Conservation (phyloP, 2,329 filamentous ascomycete genomes). For the Aspergillus sp. region DNA sequence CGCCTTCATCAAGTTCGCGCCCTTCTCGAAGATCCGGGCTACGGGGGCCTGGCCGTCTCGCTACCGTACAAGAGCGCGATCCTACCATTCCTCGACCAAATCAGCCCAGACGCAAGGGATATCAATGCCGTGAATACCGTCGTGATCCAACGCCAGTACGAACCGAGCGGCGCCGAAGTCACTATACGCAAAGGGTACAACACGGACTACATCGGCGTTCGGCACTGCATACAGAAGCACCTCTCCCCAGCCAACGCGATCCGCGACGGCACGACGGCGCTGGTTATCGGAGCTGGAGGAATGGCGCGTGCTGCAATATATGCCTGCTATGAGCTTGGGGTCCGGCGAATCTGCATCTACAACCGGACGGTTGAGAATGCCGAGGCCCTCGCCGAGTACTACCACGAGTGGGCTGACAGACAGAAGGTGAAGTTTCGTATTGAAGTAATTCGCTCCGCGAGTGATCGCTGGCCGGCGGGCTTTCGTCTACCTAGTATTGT, state of each 20-base stretch:
- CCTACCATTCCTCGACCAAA: neutral
- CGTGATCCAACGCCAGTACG: too few relatives aligned
- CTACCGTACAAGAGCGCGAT: neutral
- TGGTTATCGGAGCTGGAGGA: conserved; percentile 34
- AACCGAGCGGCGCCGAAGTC: too few relatives aligned
- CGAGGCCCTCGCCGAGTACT: neutral
- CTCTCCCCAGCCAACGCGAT: conserved; percentile 33
- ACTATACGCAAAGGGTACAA: conserved; percentile 31
- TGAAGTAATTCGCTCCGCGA: neutral
- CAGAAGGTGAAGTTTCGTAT: neutral
- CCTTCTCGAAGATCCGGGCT: neutral
- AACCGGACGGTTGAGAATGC: neutral
- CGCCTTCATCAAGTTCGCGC: neutral
- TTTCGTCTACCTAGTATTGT: neutral
- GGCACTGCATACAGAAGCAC: conserved; percentile 30
- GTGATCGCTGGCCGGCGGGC: neutral
- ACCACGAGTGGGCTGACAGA: neutral
- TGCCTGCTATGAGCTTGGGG: conserved; percentile 18
- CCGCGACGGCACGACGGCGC: conserved; percentile 23
- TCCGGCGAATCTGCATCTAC: neutral
- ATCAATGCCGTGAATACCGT: conserved; percentile 38
- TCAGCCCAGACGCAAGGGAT: conserved; percentile 8
- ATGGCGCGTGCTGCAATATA: conserved; percentile 37
- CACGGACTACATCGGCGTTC: conserved; percentile 36
- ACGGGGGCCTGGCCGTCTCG: neutral